Percentiles rank a stretch among this genome's conserved stretches.
phyloP scores from a whole-genome alignment of 371 early-diverging fungal species.

The Dichotomocladium elegans region DNA sequence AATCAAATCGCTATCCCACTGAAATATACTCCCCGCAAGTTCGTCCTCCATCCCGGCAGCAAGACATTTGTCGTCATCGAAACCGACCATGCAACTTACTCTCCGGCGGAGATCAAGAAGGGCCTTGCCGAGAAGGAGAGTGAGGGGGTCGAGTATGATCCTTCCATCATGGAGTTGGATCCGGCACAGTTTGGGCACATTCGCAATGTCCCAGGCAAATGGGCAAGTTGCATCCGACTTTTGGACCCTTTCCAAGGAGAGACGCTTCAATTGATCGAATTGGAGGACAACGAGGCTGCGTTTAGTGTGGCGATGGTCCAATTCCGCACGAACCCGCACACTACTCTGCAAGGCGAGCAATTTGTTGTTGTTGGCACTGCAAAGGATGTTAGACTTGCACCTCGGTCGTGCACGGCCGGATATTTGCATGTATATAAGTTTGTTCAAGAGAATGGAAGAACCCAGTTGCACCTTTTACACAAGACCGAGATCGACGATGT shows the following conservation, averaged over 20 bases:
- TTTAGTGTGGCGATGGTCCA: slow-evolving; percentile 73
- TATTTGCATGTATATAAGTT: slow-evolving; percentile 77
- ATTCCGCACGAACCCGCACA: slow-evolving; percentile 64
- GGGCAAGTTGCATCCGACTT: slow-evolving; percentile 89
- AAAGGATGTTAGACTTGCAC: slow-evolving; percentile 64
- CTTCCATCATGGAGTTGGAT: slow-evolving; percentile 43
- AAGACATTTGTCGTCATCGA: slow-evolving; percentile 88
- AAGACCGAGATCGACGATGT: slow-evolving; percentile 83
- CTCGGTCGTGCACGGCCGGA: slow-evolving; percentile 69
- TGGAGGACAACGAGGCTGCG: slow-evolving; percentile 88
- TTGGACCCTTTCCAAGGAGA: slow-evolving; percentile 81
- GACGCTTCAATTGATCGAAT: slow-evolving; percentile 64
- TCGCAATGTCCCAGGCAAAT: slow-evolving; percentile 66
- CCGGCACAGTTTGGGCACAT: slow-evolving; percentile 70
- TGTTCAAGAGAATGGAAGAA: slow-evolving; percentile 42
- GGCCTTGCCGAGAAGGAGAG: slow-evolving; percentile 52
- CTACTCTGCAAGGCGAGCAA: slow-evolving; percentile 31
- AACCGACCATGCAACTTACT: slow-evolving; percentile 77
- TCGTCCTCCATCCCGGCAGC: slow-evolving; percentile 67
- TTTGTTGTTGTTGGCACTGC: slow-evolving; percentile 89
- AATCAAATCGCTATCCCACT: slow-evolving; percentile 85
- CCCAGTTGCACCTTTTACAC: slow-evolving; percentile 75
- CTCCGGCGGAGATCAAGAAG: slow-evolving; percentile 58
- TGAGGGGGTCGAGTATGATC: slow-evolving; percentile 51
- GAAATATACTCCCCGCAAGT: slow-evolving; percentile 86